Percentiles rank a stretch among this genome's conserved stretches.
phyloP scores from a whole-genome alignment of 1,284 basidiomycete genomes.

The Ceratobasidium sp. region DNA sequence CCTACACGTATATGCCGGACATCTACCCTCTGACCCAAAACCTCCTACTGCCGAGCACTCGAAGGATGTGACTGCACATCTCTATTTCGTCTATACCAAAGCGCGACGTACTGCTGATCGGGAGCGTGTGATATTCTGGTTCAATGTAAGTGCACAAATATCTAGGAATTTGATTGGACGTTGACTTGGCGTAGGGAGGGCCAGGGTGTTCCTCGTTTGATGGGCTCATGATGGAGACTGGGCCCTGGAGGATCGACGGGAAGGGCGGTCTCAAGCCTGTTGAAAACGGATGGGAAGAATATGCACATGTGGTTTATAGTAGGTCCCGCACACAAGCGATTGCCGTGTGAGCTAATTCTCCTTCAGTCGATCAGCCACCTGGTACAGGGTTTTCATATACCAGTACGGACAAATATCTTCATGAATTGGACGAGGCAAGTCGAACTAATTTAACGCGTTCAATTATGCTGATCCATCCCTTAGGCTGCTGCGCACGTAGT shows the following conservation, averaged over 20 bases:
- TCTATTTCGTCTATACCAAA: conserved; percentile 91
- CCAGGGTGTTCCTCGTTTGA: conserved; percentile 98
- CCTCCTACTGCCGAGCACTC: conserved; percentile 52
- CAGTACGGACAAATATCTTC: conserved; percentile 83
- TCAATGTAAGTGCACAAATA: conserved; percentile 87
- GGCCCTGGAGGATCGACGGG: conserved; percentile 86
- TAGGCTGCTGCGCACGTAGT: conserved; percentile 83
- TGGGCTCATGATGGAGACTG: conserved; percentile 97
- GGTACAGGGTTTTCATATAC: conserved; percentile 95
- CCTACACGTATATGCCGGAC: conserved; percentile 80
- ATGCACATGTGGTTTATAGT: conserved; percentile 95
- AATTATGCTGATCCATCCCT: conserved; percentile 33
- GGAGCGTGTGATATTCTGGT: conserved; percentile 93
- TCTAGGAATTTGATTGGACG: conserved; percentile 1
- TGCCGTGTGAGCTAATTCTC: conserved; percentile 1
- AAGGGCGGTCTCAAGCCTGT: conserved; percentile 78
- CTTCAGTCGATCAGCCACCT: conserved; percentile 90
- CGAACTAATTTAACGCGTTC: conserved; percentile 18
- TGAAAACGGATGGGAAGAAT: conserved; percentile 98
- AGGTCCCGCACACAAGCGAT: conserved; percentile 46
- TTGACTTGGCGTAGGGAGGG: conserved; percentile 66
- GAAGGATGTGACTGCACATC: conserved; percentile 72
- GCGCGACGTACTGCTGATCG: conserved; percentile 86
- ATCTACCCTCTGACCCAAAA: conserved; percentile 80
- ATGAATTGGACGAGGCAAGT: conserved; percentile 74